Base-by-base conservation (phyloP, 768 basidiomycete genomes). In the Russula olivacea region DNA sequence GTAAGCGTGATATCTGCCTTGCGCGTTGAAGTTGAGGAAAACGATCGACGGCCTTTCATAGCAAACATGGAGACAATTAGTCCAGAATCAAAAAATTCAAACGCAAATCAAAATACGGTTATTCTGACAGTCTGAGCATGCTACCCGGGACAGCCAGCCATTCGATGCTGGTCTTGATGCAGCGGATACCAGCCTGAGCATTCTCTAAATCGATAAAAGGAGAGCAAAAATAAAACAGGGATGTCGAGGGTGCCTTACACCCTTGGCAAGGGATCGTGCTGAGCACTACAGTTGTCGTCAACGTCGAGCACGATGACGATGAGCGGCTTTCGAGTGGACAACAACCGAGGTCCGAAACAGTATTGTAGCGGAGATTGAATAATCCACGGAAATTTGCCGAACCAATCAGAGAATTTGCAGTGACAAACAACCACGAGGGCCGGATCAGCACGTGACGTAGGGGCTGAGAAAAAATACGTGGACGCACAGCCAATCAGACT, bases 1-100 rank as follows among this genome's bases (percentile, higher is more conserved):
- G 94, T 96, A 34, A 98, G 77, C 36, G 93, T 96, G 68, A 98
- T 88, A 68, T 93, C 89, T 50, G 88, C 88, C 69, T 80, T 81
- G 61, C 83, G 79, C 61, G 80, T 74, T 19, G 88, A 81, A 1
- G 87, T 82, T 43, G 90, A 87, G 12, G 86, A 77, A 72, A 91
- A 81, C 38, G 80, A 77, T 64, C 87, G 79, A 65, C 80, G 80
- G 70, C 79, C 88, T 64, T 40, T 34, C 45, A 14, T 4, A 36
- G 14, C 14, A 14, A 25, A 55, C 40, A 41, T 2, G 38, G 7
- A 59, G 28, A 54, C 36, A 14, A 28, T 62, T 15, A 58, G 41
- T 36, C 14, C n/a, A 49, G 11, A 60, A 17, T 3, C 28, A 41
- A 50, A 23, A 2, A 53, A 28, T 11, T 15, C 32, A 40, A 49